phyloP scores from a whole-genome alignment of 306 rosid genomes.

The Crataegus laevigata region DNA sequence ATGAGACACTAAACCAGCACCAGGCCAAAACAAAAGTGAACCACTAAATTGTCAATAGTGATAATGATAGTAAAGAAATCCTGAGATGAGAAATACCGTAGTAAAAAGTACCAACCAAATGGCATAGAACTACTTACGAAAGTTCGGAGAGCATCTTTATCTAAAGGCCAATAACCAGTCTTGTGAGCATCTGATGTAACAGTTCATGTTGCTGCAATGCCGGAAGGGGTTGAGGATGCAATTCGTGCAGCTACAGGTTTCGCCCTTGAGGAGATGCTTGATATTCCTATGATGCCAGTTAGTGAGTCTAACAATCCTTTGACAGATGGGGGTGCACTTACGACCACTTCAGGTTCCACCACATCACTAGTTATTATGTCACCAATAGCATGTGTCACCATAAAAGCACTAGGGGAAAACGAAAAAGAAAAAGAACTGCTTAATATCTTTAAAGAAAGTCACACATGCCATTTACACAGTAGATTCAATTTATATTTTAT shows the following conservation, averaged over 20 bases:
- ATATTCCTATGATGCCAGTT: constrained; percentile 78
- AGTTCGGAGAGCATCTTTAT: constrained; percentile 81
- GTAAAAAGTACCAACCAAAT: constrained; percentile 88
- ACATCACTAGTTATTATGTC: constrained; percentile 69
- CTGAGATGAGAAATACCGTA: constrained; percentile 57
- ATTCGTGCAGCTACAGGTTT: constrained; percentile 71
- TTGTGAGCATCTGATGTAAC: constrained; percentile 53
- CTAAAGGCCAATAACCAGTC: constrained; percentile 61
- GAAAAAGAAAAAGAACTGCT: constrained; percentile 13
- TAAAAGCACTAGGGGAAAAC: constrained; percentile 50
- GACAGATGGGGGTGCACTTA: constrained; percentile 74
- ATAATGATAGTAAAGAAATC: constrained; percentile 9
- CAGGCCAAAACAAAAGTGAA: constrained; percentile 16
- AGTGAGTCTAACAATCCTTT: constrained; percentile 92
- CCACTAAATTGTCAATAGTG: constrained; percentile 5
- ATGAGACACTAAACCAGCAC: constrained; percentile 16
- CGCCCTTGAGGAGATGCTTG: constrained; percentile 79
- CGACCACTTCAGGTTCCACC: constrained; percentile 77
- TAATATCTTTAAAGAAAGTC: constrained; percentile 3
- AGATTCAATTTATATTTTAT: not conserved
- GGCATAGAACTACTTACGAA: constrained; percentile 92
- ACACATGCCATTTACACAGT: constrained; percentile 4
- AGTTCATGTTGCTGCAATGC: constrained; percentile 48
- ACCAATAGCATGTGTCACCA: constrained; percentile 87
- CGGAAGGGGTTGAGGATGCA: constrained; percentile 49